Conservation (phyloP, 495 filamentous ascomycete genomes). For the Daldinia grandis region DNA sequence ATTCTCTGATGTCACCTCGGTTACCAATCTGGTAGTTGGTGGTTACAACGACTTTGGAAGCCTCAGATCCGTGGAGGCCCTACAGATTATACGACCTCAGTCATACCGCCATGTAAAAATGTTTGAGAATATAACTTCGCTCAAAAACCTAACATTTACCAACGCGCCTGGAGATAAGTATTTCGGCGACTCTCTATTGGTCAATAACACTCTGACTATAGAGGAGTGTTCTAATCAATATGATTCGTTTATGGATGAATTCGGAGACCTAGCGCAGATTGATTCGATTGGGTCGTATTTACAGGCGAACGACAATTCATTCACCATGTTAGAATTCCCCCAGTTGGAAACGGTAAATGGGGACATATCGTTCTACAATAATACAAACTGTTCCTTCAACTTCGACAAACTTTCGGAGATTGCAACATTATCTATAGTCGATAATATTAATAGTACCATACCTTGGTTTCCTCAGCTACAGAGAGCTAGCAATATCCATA, state of each 20-base stretch:
- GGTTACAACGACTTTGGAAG: neutral
- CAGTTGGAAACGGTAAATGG: neutral
- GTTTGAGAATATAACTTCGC: neutral
- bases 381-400: neutral
- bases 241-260: too few species aligned
- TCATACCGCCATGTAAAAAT: too few species aligned
- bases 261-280: too few species aligned
- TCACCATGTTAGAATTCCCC: neutral
- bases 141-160: neutral
- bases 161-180: rapidly evolving
- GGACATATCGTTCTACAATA: neutral
- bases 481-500: neutral
- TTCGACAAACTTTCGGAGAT: neutral
- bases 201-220: neutral
- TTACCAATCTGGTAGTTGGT: rapidly evolving
- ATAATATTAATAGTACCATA: neutral
- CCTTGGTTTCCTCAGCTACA: neutral
- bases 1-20: neutral
- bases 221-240: too few species aligned
- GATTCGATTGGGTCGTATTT: neutral
- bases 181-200: neutral
- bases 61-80: neutral
- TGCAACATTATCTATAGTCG: neutral
- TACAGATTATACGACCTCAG: too few species aligned
- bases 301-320: neutral